Percentiles rank a stretch among this genome's conserved stretches.
These are phyloP conservation scores for Populus tremula DNA, from an alignment of 345 rosid genomes.

Conservation along the genomic window DNA sequence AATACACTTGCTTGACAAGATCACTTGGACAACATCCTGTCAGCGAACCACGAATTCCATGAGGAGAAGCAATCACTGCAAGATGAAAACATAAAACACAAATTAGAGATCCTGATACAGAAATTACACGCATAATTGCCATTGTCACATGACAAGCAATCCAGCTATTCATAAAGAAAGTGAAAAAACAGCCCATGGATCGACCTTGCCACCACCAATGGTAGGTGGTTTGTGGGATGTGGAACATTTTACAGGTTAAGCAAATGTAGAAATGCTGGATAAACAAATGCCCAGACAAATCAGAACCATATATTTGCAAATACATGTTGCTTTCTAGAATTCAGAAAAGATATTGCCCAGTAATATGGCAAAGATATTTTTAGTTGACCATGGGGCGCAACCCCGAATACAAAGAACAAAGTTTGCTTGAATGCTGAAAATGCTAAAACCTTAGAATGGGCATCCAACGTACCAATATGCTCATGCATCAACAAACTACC, in stretches of 20 bases:
- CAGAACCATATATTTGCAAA: not conserved
- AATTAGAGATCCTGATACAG: conserved; percentile 22
- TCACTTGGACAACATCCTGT: conserved; percentile 87
- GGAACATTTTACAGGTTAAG: not conserved
- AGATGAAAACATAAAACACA: conserved; percentile 26
- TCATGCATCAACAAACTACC: not conserved
- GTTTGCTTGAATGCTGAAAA: not conserved
- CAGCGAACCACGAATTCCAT: conserved; percentile 93
- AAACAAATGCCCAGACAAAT: not conserved
- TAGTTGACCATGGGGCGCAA: not conserved
- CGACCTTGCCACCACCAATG: not conserved
- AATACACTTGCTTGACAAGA: conserved; percentile 90
- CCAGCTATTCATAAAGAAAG: not conserved
- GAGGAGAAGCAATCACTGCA: conserved; percentile 92
- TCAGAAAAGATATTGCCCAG: not conserved
- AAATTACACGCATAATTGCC: conserved; percentile 7
- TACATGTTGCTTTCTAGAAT: not conserved
- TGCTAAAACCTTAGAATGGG: not conserved
- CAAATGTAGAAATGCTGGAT: not conserved
- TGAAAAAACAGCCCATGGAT: not conserved
- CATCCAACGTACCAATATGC: not conserved
- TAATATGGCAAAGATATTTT: not conserved
- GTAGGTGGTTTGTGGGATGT: not conserved
- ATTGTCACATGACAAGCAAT: conserved; percentile 10
- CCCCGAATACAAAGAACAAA: not conserved